Percentiles rank a stretch among this genome's conserved stretches.
Evolutionary conservation across 768 basidiomycete genomes (phyloP).

Genomic region (Phlegmacium glaucopus): DNA sequence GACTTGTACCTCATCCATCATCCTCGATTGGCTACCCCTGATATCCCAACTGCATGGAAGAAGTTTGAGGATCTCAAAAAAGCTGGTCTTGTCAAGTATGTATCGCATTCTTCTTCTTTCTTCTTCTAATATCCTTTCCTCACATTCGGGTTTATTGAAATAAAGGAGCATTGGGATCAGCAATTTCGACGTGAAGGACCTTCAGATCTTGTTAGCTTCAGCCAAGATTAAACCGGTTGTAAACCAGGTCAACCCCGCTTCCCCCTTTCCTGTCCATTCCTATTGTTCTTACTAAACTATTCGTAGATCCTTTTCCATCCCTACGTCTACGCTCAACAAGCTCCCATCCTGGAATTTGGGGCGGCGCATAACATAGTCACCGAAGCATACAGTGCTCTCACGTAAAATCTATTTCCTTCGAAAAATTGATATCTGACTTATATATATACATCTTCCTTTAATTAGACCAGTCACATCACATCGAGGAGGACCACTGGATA

Average conservation of each 20-base stretch:
- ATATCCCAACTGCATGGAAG: slow-evolving; percentile 61
- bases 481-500: slow-evolving; percentile 64
- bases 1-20: slow-evolving; percentile 72
- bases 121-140: too few relatives aligned
- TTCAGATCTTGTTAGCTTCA: slow-evolving; percentile 50
- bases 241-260: slow-evolving; percentile 51
- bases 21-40: slow-evolving; percentile 49
- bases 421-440: neutral
- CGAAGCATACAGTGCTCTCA: slow-evolving; percentile 67
- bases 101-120: neutral
- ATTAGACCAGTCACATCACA: slow-evolving; percentile 54
- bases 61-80: slow-evolving; percentile 57
- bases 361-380: slow-evolving; percentile 53
- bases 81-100: slow-evolving; percentile 56
- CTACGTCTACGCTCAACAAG: slow-evolving; percentile 45
- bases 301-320: slow-evolving; percentile 62
- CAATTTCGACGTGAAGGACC: slow-evolving; percentile 58
- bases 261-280: neutral
- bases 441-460: neutral
- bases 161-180: slow-evolving; percentile 69
- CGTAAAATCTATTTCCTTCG: slow-evolving; percentile 30
- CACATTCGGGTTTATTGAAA: too few relatives aligned
- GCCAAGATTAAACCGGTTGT: slow-evolving; percentile 62
- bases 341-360: slow-evolving; percentile 32
- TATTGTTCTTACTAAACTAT: neutral